These are phyloP conservation scores for Oryza meyeriana DNA, from an alignment of 176 grass and related monocot genomes.

Conservation along the genomic window DNA sequence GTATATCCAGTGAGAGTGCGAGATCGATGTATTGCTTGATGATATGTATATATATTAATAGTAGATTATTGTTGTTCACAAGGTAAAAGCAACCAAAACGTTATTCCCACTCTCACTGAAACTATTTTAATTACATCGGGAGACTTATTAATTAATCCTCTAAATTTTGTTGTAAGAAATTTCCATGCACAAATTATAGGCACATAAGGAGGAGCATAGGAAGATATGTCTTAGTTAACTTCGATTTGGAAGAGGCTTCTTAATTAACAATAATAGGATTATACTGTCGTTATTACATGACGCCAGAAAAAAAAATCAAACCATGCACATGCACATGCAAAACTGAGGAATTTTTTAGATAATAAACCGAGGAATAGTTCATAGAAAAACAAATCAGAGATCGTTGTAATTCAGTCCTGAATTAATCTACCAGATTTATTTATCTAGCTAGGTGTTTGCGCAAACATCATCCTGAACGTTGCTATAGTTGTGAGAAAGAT, in stretches of 20 bases:
- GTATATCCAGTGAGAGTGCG: background rate
- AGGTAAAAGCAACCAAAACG: background rate
- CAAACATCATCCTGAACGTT: background rate
- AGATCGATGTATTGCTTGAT: background rate
- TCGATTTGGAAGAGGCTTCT: background rate
- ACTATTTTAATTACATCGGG: background rate
- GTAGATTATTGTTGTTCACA: background rate
- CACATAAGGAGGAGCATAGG: background rate
- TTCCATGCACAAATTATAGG: background rate
- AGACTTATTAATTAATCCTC: background rate
- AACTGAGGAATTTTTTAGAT: background rate
- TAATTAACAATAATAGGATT: background rate
- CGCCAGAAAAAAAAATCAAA: background rate
- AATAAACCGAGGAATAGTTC: background rate
- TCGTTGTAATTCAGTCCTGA: background rate
- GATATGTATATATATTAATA: background rate
- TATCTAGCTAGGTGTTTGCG: background rate
- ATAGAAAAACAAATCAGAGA: background rate
- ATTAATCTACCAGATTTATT: background rate
- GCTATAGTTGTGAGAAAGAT: background rate
- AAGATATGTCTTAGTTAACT: background rate
- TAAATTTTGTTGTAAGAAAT: background rate
- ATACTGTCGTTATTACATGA: constrained; percentile 31
- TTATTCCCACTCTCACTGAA: background rate
- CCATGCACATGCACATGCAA: background rate